phyloP scores from a whole-genome alignment of 345 rosid genomes.

The Populus ilicifolia region DNA sequence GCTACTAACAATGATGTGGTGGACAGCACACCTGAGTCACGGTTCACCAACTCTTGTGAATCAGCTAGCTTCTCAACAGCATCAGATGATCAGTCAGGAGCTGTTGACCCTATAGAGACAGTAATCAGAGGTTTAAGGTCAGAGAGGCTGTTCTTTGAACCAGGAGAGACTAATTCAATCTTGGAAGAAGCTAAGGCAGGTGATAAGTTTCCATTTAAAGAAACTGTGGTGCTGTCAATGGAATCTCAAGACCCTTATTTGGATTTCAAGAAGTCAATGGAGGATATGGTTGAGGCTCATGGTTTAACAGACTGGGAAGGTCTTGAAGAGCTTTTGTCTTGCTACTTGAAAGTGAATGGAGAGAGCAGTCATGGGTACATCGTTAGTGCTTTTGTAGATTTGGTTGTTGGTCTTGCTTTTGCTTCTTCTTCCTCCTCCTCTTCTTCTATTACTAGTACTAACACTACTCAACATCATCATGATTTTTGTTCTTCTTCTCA shows the following conservation, averaged over 20 bases:
- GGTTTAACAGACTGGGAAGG: slow-evolving; percentile 24
- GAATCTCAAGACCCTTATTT: slow-evolving; percentile 27
- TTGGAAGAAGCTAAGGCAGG: slow-evolving; percentile 17
- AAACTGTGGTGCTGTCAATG: slow-evolving; percentile 20
- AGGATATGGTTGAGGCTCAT: slow-evolving; percentile 37
- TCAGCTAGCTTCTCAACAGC: slow-evolving; percentile 42
- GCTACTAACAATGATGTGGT: not conserved
- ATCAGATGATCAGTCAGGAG: slow-evolving; percentile 32
- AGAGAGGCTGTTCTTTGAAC: slow-evolving; percentile 34
- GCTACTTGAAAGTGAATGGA: slow-evolving; percentile 28
- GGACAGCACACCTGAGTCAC: slow-evolving; percentile 3
- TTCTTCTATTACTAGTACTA: not conserved
- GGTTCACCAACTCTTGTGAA: slow-evolving; percentile 33
- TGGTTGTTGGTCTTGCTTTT: slow-evolving; percentile 13
- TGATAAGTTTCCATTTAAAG: slow-evolving; percentile 9
- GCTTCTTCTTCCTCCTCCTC: not conserved
- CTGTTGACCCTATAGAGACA: slow-evolving; percentile 18
- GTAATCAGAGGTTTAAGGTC: slow-evolving; percentile 28
- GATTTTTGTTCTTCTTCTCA: slow-evolving; percentile 15
- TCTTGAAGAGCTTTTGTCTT: slow-evolving; percentile 31
- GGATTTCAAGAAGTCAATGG: slow-evolving; percentile 37
- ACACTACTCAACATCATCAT: not conserved
- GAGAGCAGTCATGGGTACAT: slow-evolving; percentile 35
- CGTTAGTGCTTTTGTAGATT: slow-evolving; percentile 30
- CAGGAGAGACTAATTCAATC: slow-evolving; percentile 24